Base-by-base conservation (phyloP, 1,284 basidiomycete species). In the Sporisorium graminicola region DNA sequence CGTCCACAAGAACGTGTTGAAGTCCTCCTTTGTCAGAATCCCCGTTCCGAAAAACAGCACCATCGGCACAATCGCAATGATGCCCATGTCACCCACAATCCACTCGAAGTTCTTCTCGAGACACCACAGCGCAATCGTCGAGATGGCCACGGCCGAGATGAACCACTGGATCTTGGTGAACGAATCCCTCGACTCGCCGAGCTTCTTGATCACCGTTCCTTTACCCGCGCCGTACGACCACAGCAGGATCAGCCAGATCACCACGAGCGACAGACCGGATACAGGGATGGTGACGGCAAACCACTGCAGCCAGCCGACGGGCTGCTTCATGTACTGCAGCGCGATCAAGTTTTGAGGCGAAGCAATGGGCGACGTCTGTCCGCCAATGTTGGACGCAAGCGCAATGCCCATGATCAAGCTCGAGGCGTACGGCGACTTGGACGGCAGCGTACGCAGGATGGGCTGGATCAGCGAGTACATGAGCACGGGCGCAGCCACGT, bases 401-500 rank as follows among this genome's bases (percentile, higher is more conserved):
- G 97, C 97, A 70, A 99, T 99, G 10, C 93, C 95, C 76, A 99
- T 90, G 77, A 99, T 95, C 50, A 99, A 88, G 82, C 94, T 94
- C 52, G 94, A 93, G 0, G 91, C 94, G 86, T 98, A 98, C 3
- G 92, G 87, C 4, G 95, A 92, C 79, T 91, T 93, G 2, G 92
- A 91, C 14, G 96, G 95, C 3, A 99, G 88, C 29, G 93, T 97
- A 71, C 95, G 90, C 31, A 98, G 89, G 80, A 98, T 98, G 16
- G 96, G 97, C 92, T 98, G 85, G 85, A 98, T 95, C 65, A 99
- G 89, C n/a, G 95, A 95, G 86, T 98, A 99, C 88, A 95, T 98
- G 14, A 99, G 88, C 1, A 96, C 98, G 14, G 97, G 97, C 8
- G 96, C 96, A 0, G 96, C 96, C 16, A 99, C 96, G 84, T 99